phyloP scores from a whole-genome alignment of 345 rosid species.

The Lumnitzera racemosa region DNA sequence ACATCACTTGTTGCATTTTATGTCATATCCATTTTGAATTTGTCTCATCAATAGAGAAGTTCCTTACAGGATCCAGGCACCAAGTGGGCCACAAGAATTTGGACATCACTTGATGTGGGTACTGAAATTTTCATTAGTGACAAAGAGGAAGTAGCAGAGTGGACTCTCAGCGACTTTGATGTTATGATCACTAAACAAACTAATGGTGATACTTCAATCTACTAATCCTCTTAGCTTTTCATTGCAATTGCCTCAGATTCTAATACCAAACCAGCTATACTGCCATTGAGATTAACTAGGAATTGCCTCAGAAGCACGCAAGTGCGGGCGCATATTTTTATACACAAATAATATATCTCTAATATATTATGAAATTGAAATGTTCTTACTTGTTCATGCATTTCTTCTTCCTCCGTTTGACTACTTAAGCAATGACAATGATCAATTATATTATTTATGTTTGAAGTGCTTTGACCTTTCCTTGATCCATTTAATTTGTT shows the following conservation, averaged over 20 bases:
- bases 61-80: constrained; percentile 51
- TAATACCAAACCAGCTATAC: too few species aligned
- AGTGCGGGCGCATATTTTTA: background rate
- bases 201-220: background rate
- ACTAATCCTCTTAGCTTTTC: too few species aligned
- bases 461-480: too few species aligned
- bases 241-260: too few species aligned
- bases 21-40: background rate
- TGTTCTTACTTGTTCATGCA: too few species aligned
- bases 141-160: constrained; percentile 47
- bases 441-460: too few species aligned
- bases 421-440: too few species aligned
- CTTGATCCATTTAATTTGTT: too few species aligned
- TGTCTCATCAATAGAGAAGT: background rate
- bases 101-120: constrained; percentile 64
- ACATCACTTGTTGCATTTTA: too few species aligned
- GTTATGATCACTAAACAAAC: constrained; percentile 20
- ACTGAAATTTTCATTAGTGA: constrained; percentile 45
- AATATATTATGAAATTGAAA: too few species aligned
- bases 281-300: background rate
- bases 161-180: constrained; percentile 53
- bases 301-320: constrained; percentile 2
- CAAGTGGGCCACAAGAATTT: constrained; percentile 45
- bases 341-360: too few species aligned
- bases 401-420: too few species aligned